Evolutionary conservation across 768 basidiomycete genomes (phyloP), one percentile per base, ranked within the genome.

Genomic region (Hirschioporus abietinus): DNA sequence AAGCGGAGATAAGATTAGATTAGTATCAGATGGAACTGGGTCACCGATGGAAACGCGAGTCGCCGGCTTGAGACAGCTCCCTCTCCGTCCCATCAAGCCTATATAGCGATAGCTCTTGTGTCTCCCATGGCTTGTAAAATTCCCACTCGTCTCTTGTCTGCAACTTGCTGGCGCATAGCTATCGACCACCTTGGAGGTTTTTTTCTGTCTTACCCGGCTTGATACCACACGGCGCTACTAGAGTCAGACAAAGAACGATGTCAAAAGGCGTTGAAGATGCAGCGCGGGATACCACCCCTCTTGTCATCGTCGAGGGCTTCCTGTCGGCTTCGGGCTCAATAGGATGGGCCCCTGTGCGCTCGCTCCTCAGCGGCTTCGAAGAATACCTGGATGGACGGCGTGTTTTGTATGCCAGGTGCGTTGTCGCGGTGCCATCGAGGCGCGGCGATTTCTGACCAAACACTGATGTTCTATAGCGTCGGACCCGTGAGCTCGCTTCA

Each of bases 401-500:
- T 60, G 30, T 68, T 1, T 68, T 75, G 20, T 73, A 73, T 65
- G 68, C 69, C 24, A 70, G 68, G 71, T 71, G 57, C 58, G 70
- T 72, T 17, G 36, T n/a, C n/a, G n/a, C n/a, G n/a, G n/a, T n/a
- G n/a, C n/a, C 57, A 63, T 36, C 30, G 7, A 24, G n/a, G 26
- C n/a, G 24, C 3, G 10, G 36, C 1, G 26, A 10, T 42, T 20
- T 66, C 25, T 7, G 34, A n/a, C 60, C 36, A 24, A 17, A 62
- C 26, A 35, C 27, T 23, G 5, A 12, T 67, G 12, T 34, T 35
- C 30, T 58, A 6, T 60, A 84, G 83, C 62, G 78, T 83, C 6
- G 84, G 84, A 1, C 81, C 83, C 27, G 82, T 83, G 36, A 83
- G 83, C 71, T 84, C 82, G 0, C 68, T 86, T 60, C 83, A 84